phyloP scores from a whole-genome alignment of 1,139 yeast genomes.

The Blastobotrys capitulatus region DNA sequence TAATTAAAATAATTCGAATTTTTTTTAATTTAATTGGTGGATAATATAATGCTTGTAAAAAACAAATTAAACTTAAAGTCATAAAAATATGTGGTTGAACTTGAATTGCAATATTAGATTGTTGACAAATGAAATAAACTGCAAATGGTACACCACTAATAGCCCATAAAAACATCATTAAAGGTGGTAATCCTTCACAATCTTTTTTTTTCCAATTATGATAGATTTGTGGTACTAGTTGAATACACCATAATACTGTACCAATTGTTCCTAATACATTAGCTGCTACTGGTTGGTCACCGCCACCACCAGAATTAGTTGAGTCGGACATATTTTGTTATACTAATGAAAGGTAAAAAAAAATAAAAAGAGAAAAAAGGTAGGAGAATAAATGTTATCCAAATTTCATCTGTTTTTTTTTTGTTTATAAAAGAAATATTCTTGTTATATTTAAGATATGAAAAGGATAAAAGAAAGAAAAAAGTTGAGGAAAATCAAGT shows the following conservation, averaged over 20 bases:
- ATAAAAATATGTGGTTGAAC: conserved; percentile 86
- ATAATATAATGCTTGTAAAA: conserved; percentile 71
- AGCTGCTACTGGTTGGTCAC: conserved; percentile 44
- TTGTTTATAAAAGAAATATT: no score
- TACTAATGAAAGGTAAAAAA: not conserved
- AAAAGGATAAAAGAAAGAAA: no score
- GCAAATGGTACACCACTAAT: conserved; percentile 78
- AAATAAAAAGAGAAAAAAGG: not conserved
- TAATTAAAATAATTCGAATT: conserved; percentile 18
- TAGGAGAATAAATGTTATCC: not conserved
- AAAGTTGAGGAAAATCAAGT: no score
- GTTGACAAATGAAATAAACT: conserved; percentile 67
- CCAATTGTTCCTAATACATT: conserved; percentile 86
- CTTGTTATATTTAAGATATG: no score
- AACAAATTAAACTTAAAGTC: conserved; percentile 60
- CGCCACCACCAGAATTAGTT: not conserved
- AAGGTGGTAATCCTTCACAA: conserved; percentile 79
- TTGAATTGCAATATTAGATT: conserved; percentile 69
- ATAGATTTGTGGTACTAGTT: conserved; percentile 77
- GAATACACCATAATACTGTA: conserved; percentile 87
- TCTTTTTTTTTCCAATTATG: conserved; percentile 68
- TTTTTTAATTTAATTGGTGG: conserved; percentile 48
- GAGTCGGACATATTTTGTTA: not conserved
- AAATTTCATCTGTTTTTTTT: no score
- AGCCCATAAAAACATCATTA: conserved; percentile 83